Base-by-base conservation (phyloP, 441 rosid species). In the Adansonia gregorii region DNA sequence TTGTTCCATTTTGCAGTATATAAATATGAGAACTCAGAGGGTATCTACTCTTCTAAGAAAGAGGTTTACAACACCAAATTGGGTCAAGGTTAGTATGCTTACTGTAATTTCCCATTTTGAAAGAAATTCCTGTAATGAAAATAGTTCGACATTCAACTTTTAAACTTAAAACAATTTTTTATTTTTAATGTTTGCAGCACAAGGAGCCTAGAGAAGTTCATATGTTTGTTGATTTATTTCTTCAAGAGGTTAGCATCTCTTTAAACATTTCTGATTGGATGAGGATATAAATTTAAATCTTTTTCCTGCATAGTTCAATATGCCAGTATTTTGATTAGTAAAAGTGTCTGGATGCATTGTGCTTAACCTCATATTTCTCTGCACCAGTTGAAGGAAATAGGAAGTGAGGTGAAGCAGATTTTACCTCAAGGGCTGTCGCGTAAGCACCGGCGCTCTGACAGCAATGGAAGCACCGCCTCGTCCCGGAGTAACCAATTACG, bases 161-260 rank as follows among this genome's bases (percentile, higher is more conserved):
- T 9, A 8, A 59, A 59, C 64, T 35, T 4, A 35, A 35, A 45
- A 87, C 75, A 15, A 4, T 58, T 76, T 82, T 45, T 75, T 66
- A 59, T 71, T 78, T 78, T 82, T 78, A 83, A 49, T 69, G 14
- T 78, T 65, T 76, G 78, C 93, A 96, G 99, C 99, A 96, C 87
- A 96, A 93, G 89, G 99, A 96, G 85, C 98, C 98, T 54, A 87
- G 98, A 82, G 99, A 96, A 88, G 98, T 96, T 52, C 99, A 96
- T 77, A 94, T 96, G 99, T 94, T 84, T 79, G 97, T 92, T 46
- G 99, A 94, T 92, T 82, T 96, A 82, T 88, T 96, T 83, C 91
- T 92, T 82, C 96, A 89, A 81, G 97, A 96, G 99, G 99, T 94
- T 72, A 81, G 88, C 73, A 27, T 72, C 65, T 73, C 70, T 63